Evolutionary conservation across 768 basidiomycete species (phyloP).

Genomic region (Dendrothele bispora): DNA sequence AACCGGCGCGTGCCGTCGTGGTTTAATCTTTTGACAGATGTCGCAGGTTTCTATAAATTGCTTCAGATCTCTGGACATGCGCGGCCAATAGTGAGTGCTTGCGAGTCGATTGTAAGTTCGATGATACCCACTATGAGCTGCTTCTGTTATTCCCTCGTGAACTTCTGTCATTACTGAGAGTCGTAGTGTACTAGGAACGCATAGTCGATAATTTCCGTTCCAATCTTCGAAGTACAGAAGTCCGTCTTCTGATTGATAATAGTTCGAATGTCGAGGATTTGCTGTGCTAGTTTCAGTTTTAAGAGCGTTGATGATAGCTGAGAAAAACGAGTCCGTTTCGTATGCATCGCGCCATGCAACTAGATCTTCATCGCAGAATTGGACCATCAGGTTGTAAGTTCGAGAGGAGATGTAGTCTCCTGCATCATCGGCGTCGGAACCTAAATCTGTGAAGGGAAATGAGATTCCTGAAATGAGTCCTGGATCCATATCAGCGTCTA

Average conservation of each 20-base stretch:
- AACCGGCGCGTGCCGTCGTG: neutral
- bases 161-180: neutral
- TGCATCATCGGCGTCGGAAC: neutral
- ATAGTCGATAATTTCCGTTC: conserved; percentile 1
- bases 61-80: conserved; percentile 5
- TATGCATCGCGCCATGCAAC: too few species aligned
- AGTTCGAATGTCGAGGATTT: too few species aligned
- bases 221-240: conserved; percentile 9
- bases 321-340: too few species aligned
- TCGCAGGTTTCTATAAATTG: conserved; percentile 10
- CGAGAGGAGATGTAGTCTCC: neutral
- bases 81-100: neutral
- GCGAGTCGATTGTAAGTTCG: neutral
- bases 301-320: too few species aligned
- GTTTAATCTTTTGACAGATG: conserved; percentile 3
- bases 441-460: neutral
- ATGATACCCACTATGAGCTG: neutral
- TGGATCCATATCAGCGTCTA: neutral
- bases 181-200: neutral
- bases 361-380: too few species aligned
- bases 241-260: conserved; percentile 2
- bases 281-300: too few species aligned
- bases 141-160: neutral
- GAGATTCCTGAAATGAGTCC: neutral
- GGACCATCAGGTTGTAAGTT: conserved; percentile 4